Base-by-base conservation (phyloP, 495 filamentous ascomycete genomes). In the Annulohypoxylon maeteangense region DNA sequence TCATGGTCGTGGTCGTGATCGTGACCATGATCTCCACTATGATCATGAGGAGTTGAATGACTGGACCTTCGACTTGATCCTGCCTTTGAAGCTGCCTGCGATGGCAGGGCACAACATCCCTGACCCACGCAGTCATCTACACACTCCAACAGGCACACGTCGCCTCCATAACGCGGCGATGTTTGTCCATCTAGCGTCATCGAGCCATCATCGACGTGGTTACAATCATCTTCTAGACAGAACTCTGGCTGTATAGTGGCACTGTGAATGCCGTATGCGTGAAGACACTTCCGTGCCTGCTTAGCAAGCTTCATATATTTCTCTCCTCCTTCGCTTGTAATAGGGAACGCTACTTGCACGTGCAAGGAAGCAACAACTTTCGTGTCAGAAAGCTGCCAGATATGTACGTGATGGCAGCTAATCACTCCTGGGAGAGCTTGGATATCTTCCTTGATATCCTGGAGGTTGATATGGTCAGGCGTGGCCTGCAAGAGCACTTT, bases 231-330 rank as follows among this genome's bases (percentile, higher is more conserved):
- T 72, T 89, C 90, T 51, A 84, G 82, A 68, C 90, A 91, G 78
- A 95, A 99, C 76, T 99, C 95, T 2, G 96, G 96, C 80, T 99
- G 95, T 68, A 99, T 98, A 7, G 95, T 99, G 3, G 93, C 93
- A n/a, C 92, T 95, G 81, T 98, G 95, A 67, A 99, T 98, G 12
- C 95, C 95, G 71, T 97, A 97, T 14, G 89, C 95, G 75, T 98
- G 95, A 16, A 99, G 87, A 77, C 95, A 99, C 38, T 87, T 88
- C 12, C 94, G 84, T 18, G 96, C 90, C 63, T 88, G 88, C 51
- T 85, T 87, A 10, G 93, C 93, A 31, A 99, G 88, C 54, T 88
- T 84, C 96, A 98, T 99, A 76, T 97, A 99, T 58, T 89, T 85
- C 76, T 90, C 90, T 1, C 88, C 91, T 5, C 89, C 89, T 71